A percentile compares a stretch with the other conserved stretches of the same genome.
Conservation (phyloP, 129 eudicot species). For the Ambrosia artemisiifolia region DNA sequence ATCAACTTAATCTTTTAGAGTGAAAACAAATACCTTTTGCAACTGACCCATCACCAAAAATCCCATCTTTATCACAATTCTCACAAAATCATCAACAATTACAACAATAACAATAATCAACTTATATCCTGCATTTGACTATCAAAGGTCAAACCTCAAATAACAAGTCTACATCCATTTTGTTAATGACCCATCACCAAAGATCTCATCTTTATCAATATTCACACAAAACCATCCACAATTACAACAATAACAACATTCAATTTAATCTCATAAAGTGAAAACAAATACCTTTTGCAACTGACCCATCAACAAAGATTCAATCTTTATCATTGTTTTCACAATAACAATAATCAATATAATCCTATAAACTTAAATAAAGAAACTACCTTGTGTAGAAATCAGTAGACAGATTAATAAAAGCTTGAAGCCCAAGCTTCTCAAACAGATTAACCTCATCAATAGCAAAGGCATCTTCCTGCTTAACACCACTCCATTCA, state of each 20-base stretch:
- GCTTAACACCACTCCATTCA: slow-evolving; percentile 82
- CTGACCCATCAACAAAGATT: too few relatives aligned
- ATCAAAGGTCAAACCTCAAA: background rate
- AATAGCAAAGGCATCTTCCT: slow-evolving; percentile 76
- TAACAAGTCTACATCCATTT: background rate
- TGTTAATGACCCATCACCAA: background rate
- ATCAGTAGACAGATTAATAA: slow-evolving; percentile 81
- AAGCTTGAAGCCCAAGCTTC: slow-evolving; percentile 80
- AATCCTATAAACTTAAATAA: too few relatives aligned
- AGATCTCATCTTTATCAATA: background rate
- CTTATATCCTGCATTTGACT: background rate
- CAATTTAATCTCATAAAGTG: background rate
- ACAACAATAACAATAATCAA: background rate
- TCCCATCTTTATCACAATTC: too few relatives aligned
- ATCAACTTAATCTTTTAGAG: background rate
- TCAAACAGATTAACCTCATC: slow-evolving; percentile 76
- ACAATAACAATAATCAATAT: background rate
- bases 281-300: background rate
- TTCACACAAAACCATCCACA: background rate
- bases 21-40: background rate
- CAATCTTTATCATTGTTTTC: too few relatives aligned
- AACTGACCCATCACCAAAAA: too few relatives aligned
- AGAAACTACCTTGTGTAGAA: slow-evolving; percentile 66
- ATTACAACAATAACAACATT: background rate
- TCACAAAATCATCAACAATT: too few relatives aligned